These are phyloP conservation scores for Barnettozyma vustinii DNA, from an alignment of 805 yeast genomes.

Conservation along the genomic window DNA sequence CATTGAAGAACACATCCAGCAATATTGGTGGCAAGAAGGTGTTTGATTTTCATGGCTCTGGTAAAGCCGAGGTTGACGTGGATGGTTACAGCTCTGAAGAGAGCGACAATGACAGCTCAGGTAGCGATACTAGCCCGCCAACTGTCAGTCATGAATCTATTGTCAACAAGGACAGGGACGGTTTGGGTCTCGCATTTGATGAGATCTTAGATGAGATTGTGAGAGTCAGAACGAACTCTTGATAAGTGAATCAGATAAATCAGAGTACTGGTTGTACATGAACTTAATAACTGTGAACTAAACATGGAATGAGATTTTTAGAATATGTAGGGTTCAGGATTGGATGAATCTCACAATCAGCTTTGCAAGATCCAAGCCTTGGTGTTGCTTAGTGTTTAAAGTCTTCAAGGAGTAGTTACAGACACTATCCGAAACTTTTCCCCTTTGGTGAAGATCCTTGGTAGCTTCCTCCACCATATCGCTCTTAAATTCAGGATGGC, in stretches of 20 bases:
- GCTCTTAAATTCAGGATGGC: constrained; percentile 78
- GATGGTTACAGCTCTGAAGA: constrained; percentile 1
- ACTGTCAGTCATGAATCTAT: background rate
- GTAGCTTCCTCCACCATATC: constrained; percentile 15
- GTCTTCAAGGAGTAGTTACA: background rate
- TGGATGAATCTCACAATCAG: constrained; percentile 15
- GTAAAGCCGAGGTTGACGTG: background rate
- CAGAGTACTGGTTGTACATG: background rate
- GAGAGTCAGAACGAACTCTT: constrained; percentile 7
- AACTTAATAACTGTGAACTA: background rate
- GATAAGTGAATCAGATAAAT: background rate
- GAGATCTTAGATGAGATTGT: constrained; percentile 11
- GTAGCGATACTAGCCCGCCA: background rate
- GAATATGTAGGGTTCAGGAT: background rate
- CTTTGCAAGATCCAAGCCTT: constrained; percentile 9
- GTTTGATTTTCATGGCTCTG: background rate
- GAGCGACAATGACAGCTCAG: constrained; percentile 1
- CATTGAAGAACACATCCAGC: constrained; percentile 14
- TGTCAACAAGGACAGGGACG: constrained; percentile 2
- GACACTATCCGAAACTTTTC: constrained; percentile 3
- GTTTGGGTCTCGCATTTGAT: constrained; percentile 9
- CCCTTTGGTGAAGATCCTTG: background rate
- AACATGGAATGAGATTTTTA: background rate
- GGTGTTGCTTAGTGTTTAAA: constrained; percentile 3
- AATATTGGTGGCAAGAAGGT: constrained; percentile 7